Evolutionary conservation across 2,329 filamentous ascomycete genomes (phyloP), one percentile per base, ranked within the genome.

Genomic region (Knufia fluminis): DNA sequence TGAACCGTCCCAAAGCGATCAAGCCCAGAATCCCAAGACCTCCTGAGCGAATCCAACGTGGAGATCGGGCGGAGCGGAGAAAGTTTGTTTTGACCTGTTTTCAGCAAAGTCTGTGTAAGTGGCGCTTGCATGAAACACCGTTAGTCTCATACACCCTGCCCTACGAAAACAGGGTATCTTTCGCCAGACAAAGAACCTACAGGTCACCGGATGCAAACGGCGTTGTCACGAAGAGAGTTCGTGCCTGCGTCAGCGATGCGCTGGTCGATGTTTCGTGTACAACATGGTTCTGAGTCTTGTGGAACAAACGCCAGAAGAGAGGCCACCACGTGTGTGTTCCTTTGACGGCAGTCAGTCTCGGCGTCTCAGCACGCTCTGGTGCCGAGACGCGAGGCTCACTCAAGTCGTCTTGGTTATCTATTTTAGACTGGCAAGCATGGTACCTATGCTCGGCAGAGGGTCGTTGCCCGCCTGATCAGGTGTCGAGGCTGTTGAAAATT

Each of bases 61-160:
- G 33, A 46, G 44, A 3, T 4, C 6, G 3, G 44, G 4, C 14
- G 44, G n/a, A 46, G 44, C 24, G 44, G 31, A 36, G 32, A 36
- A 46, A 46, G 31, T 8, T 26, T 38, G 33, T 38, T 38, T 46
- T 17, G 9, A 14, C 16, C 44, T 24, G 3, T 36, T 46, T 36
- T 10, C 12, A 31, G 33, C 20, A 38, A 46, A 38, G 14, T 36
- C 14, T 10, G 33, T 38, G 44, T 36, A 36, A 46, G 32, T 46
- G 44, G 44, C 44, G 44, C 44, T 20, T n/a, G n/a, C 33, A 23
- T 46, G 44, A 46, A 46, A 46, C 44, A 31, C 14, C 17, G 24
- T 24, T 46, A 20, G 20, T 20, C 31, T 26, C 19, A 41, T 6
- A 8, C 8, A 7, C 19, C 22, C 22, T 9, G 38, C 6, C 22